Evolutionary conservation across 2,329 filamentous ascomycete genomes (phyloP).

Genomic region (Alternaria viburni): DNA sequence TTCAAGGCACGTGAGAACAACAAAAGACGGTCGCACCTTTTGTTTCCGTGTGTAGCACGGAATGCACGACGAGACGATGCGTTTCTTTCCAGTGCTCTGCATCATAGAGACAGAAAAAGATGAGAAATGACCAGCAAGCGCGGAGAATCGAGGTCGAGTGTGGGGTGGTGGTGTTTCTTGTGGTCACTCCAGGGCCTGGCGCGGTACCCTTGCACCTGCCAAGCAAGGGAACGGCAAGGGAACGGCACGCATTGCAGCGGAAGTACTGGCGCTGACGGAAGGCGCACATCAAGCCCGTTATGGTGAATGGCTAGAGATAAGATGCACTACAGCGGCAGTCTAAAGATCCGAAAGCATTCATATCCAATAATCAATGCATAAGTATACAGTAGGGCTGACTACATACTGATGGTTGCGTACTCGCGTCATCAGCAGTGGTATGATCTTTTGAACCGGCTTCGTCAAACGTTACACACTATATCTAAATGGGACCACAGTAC

Average conservation of each 20-base stretch:
- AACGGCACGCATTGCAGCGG: not conserved
- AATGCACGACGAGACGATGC: not conserved
- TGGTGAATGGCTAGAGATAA: not conserved
- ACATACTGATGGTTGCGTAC: not conserved
- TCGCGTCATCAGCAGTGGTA: not conserved
- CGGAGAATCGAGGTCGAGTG: not conserved
- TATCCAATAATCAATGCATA: not conserved
- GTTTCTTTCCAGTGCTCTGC: not conserved
- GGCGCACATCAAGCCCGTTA: not conserved
- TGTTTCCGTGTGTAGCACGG: conserved; percentile 6
- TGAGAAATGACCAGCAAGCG: not conserved
- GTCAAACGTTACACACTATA: not conserved
- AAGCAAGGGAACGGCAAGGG: not conserved
- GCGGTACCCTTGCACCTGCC: not conserved
- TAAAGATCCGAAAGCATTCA: not conserved
- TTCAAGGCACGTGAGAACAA: not conserved
- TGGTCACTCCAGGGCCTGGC: not conserved
- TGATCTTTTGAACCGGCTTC: not conserved
- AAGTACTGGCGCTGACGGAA: not conserved
- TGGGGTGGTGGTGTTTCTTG: not conserved
- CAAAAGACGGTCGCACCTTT: conserved; percentile 1
- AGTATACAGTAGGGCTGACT: not conserved
- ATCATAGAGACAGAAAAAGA: not conserved
- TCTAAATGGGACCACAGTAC: not conserved
- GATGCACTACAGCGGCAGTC: not conserved